phyloP scores from a whole-genome alignment of 2,329 filamentous ascomycete species.

The Claviceps capensis region DNA sequence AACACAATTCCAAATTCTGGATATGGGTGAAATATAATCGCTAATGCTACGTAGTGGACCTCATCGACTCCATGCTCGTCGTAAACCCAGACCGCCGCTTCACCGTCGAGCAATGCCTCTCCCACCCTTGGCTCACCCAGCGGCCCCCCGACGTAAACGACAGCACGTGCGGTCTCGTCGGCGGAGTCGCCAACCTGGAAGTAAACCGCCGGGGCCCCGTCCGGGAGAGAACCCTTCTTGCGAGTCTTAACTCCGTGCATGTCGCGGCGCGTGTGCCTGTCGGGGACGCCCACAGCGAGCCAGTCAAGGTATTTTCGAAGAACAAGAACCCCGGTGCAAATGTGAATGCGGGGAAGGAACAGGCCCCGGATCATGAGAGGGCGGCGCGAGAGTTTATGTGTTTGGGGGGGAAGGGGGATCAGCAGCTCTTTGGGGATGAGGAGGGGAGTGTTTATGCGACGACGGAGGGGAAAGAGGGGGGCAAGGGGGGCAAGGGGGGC shows the following conservation, averaged over 20 bases:
- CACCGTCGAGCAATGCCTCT: constrained; percentile 78
- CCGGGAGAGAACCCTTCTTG: constrained; percentile 75
- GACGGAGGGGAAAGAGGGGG: constrained; percentile 17
- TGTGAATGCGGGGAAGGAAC: constrained; percentile 36
- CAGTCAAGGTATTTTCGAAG: constrained; percentile 64
- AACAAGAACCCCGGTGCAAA: constrained; percentile 36
- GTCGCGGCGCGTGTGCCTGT: constrained; percentile 39
- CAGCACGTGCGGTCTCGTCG: constrained; percentile 83
- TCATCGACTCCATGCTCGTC: constrained; percentile 90
- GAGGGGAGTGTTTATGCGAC: constrained; percentile 33
- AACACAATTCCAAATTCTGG: too few relatives aligned
- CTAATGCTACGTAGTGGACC: constrained; percentile 39
- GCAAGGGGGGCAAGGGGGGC: constrained; percentile 13
- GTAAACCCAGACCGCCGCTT: constrained; percentile 74
- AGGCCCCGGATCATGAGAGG: constrained; percentile 51
- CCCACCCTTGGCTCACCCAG: constrained; percentile 78
- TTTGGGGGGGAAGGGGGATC: constrained; percentile 77
- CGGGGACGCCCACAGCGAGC: constrained; percentile 35
- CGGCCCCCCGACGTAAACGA: constrained; percentile 51
- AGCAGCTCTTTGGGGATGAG: constrained; percentile 59
- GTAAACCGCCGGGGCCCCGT: constrained; percentile 69
- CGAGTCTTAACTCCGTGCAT: constrained; percentile 62
- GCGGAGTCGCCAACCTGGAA: constrained; percentile 69
- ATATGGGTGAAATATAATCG: not conserved
- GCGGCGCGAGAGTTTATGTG: constrained; percentile 66